Percentiles rank a stretch among this genome's conserved stretches.
Evolutionary conservation across 2,329 filamentous ascomycete genomes (phyloP).

Genomic region (Penicillium sp.): DNA sequence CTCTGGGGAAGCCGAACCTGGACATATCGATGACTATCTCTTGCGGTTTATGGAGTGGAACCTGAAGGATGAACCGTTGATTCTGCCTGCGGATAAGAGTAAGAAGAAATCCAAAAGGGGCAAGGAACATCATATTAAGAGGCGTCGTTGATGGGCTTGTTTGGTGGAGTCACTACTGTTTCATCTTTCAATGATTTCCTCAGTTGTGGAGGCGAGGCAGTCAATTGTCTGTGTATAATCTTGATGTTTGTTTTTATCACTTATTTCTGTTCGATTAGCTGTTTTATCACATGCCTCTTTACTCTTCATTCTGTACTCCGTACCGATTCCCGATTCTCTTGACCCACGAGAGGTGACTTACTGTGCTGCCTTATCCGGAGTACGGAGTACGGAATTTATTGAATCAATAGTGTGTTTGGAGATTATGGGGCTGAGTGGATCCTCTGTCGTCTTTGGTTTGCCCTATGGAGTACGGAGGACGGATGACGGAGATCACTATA

Average conservation of each 20-base stretch:
- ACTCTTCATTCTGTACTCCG: background rate
- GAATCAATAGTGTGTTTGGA: conserved; percentile 3
- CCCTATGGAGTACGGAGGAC: no score
- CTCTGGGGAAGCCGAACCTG: conserved; percentile 47
- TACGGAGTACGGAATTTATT: no score
- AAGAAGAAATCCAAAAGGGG: conserved; percentile 49
- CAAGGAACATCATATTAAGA: conserved; percentile 45
- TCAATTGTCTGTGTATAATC: no score
- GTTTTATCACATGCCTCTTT: background rate
- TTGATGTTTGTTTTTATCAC: no score
- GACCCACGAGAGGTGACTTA: no score
- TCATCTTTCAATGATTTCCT: background rate
- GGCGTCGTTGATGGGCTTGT: conserved; percentile 28
- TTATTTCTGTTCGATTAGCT: background rate
- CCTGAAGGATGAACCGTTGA: conserved; percentile 48
- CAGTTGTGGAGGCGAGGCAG: no score
- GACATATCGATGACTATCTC: conserved; percentile 72
- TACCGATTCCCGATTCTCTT: no score
- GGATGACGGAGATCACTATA: no score
- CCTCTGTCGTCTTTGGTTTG: background rate
- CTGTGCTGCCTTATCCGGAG: no score
- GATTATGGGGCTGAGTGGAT: conserved; percentile 1
- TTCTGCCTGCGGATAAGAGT: conserved; percentile 47
- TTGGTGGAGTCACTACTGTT: background rate
- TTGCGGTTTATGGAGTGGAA: conserved; percentile 63